Percentiles rank a stretch among this genome's conserved stretches.
These are phyloP conservation scores for Catharanthus roseus DNA, from an alignment of 257 asterid species.

Conservation along the genomic window DNA sequence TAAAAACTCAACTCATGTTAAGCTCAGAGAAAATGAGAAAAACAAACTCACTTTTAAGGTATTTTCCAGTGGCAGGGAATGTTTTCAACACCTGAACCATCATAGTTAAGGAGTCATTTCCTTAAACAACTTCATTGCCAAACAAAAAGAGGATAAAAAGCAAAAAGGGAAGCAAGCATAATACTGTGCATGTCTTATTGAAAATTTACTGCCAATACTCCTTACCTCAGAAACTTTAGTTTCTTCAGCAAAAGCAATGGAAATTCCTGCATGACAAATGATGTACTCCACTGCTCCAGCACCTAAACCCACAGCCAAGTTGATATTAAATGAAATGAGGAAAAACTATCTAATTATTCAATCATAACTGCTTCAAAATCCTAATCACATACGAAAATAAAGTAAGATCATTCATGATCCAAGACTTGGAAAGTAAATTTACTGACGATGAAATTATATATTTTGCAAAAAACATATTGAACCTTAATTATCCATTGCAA, in stretches of 20 bases:
- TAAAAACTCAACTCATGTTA: neutral
- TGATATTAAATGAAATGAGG: neutral
- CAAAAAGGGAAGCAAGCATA: neutral
- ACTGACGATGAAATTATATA: neutral
- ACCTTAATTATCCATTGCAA: neutral
- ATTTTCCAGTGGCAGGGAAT: constrained; percentile 47
- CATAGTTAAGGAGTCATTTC: constrained; percentile 4
- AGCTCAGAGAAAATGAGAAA: neutral
- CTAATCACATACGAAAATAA: neutral
- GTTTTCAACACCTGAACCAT: constrained; percentile 55
- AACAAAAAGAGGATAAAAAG: neutral
- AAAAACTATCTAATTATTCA: neutral
- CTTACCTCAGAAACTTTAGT: constrained; percentile 61
- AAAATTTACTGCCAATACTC: neutral
- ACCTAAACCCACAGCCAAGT: constrained; percentile 39
- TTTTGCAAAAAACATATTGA: neutral
- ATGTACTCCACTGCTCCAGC: constrained; percentile 78
- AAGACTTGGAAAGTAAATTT: neutral
- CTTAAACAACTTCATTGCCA: neutral
- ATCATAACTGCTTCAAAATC: neutral
- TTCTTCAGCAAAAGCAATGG: constrained; percentile 67
- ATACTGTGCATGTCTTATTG: neutral
- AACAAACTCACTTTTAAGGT: constrained; percentile 55
- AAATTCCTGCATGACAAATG: constrained; percentile 68
- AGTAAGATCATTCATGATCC: neutral